Percentiles rank a stretch among this genome's conserved stretches.
Evolutionary conservation across 1,139 yeast genomes (phyloP).

Genomic region (Geotrichum europaeum): DNA sequence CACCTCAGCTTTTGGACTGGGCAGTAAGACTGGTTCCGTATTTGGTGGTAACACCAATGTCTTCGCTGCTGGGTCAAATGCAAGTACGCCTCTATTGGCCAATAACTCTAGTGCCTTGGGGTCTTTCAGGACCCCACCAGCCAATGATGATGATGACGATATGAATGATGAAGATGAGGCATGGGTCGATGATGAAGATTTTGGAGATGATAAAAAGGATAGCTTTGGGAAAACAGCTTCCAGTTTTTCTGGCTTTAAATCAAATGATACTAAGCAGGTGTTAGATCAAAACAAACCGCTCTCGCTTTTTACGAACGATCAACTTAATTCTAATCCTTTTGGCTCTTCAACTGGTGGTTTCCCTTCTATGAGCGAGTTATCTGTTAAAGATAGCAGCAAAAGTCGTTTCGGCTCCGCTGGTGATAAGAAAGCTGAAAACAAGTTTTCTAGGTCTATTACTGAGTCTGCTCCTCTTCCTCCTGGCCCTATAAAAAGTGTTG

Average conservation of each 20-base stretch:
- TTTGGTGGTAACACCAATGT: conserved; percentile 4
- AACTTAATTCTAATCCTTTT: not conserved
- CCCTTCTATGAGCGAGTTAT: not conserved
- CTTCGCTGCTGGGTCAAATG: not conserved
- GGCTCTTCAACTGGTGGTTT: not conserved
- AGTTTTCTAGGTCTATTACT: not conserved
- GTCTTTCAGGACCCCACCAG: not conserved
- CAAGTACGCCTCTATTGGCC: not conserved
- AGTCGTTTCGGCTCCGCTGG: not conserved
- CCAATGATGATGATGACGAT: not conserved
- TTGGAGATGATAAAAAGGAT: not conserved
- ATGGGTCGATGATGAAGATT: not conserved
- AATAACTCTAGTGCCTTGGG: not conserved
- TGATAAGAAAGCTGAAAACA: not conserved
- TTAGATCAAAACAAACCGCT: not conserved
- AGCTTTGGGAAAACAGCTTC: not conserved
- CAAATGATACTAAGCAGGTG: not conserved
- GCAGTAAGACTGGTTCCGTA: conserved; percentile 15
- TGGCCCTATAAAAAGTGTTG: not conserved
- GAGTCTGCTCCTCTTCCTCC: not conserved
- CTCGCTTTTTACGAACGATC: not conserved
- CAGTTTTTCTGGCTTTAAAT: not conserved
- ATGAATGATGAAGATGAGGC: not conserved
- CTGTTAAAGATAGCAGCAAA: not conserved
- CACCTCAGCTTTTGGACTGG: not conserved